These are phyloP conservation scores for Colletotrichum phormii DNA, from an alignment of 2,329 filamentous ascomycete species.

Conservation along the genomic window DNA sequence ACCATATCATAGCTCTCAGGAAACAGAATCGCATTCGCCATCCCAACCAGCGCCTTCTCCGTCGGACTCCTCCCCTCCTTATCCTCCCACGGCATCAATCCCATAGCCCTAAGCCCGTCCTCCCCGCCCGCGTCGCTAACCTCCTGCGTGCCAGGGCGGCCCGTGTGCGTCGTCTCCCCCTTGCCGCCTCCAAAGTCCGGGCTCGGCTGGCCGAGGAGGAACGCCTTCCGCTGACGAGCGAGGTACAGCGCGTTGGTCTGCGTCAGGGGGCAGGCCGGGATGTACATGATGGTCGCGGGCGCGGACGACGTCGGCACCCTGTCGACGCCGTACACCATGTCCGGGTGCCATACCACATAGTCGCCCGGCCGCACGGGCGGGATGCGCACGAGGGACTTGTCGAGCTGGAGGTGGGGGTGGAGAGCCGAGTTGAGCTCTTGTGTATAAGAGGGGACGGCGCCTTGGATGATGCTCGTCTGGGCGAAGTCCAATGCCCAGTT, in stretches of 20 bases:
- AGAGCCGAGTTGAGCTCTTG: slow-evolving; percentile 77
- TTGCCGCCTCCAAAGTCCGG: slow-evolving; percentile 52
- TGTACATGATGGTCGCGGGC: slow-evolving; percentile 49
- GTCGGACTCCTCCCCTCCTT: slow-evolving; percentile 46
- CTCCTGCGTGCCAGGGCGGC: slow-evolving; percentile 50
- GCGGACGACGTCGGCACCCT: slow-evolving; percentile 40
- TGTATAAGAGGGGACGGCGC: slow-evolving; percentile 74
- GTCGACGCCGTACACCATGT: slow-evolving; percentile 78
- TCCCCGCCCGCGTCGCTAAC: slow-evolving; percentile 53
- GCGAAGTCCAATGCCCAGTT: slow-evolving; percentile 67
- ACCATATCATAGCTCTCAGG: slow-evolving; percentile 50
- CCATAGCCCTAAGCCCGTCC: slow-evolving; percentile 54
- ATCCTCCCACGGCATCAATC: slow-evolving; percentile 54
- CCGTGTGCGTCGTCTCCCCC: slow-evolving; percentile 48
- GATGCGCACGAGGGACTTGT: slow-evolving; percentile 76
- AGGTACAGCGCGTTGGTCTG: slow-evolving; percentile 69
- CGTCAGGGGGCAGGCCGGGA: slow-evolving; percentile 59
- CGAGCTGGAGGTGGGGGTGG: slow-evolving; percentile 78
- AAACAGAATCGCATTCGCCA: slow-evolving; percentile 55
- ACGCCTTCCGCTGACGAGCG: slow-evolving; percentile 62
- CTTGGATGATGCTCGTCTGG: slow-evolving; percentile 70
- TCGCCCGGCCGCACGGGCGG: slow-evolving; percentile 78
- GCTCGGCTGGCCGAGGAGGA: slow-evolving; percentile 53
- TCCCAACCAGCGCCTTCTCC: slow-evolving; percentile 49
- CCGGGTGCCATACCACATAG: slow-evolving; percentile 81